Evolutionary conservation across 768 basidiomycete species (phyloP), one percentile per base, ranked within the genome.

Genomic region (Sarcomyxa edulis): DNA sequence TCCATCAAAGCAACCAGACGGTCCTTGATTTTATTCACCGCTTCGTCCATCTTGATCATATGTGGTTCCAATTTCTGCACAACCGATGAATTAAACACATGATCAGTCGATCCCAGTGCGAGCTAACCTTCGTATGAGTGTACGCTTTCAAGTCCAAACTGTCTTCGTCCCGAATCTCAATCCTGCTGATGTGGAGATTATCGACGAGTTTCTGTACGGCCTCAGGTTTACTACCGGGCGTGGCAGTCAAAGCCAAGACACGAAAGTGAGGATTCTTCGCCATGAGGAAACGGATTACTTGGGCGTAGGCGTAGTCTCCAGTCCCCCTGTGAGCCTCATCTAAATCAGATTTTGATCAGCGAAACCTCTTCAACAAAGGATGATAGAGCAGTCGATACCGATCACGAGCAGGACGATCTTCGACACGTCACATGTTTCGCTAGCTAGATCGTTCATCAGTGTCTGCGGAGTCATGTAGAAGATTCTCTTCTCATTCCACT

Each of bases 391-490:
- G 7, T 11, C 31, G 71, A 30, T 44, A 86, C 95, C 95, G 37
- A 98, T 71, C 19, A 99, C 93, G 8, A 96, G 62, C 26, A 96
- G 76, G 20, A 95, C 70, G 18, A 99, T 84, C 51, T 92, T 84
- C 22, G 66, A 58, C 0, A 81, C 71, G 51, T 98, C 88, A 50
- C 91, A 84, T 20, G 69, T 78, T 27, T 81, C 82, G 2, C 69
- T 74, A 6, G 60, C 62, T 15, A 98, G 65, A 54, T 99, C 96
- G 44, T 95, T 95, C 43, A 86, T 68, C 16, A 98, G 70, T 1
- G 95, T 97, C 55, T 98, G 96, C 0, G 94, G 92, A 0, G 94
- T 97, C 81, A 94, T 92, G 54, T 90, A 97, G 54, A 95, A 92
- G 15, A 96, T 78, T 1, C 91, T 71, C 53, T 89, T 91, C 50